Evolutionary conservation across 768 basidiomycete species (phyloP).

Genomic region (Glaciozyma martinii): DNA sequence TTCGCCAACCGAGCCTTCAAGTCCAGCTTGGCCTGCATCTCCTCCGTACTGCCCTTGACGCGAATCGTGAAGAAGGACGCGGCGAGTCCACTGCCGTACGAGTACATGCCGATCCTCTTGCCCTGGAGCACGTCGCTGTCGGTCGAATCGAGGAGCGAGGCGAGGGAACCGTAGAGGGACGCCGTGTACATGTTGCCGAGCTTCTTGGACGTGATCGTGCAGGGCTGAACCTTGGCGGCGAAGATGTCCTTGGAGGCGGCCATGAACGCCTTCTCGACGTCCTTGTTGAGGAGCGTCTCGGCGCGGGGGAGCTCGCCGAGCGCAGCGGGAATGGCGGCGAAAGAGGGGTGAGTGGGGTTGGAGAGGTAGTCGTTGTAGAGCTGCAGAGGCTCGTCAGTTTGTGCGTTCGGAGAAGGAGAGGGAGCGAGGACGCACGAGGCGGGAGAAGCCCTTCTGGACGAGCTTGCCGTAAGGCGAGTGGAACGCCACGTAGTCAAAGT

Average conservation of each 20-base stretch:
- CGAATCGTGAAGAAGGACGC: slow-evolving; percentile 81
- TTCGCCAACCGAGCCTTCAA: slow-evolving; percentile 63
- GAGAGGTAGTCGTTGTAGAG: slow-evolving; percentile 84
- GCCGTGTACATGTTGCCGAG: slow-evolving; percentile 99
- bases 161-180: slow-evolving; percentile 86
- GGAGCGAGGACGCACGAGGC: slow-evolving; percentile 47
- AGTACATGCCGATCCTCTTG: slow-evolving; percentile 87
- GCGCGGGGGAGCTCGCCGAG: slow-evolving; percentile 54
- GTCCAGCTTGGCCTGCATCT: slow-evolving; percentile 73
- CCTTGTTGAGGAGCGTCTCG: slow-evolving; percentile 83
- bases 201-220: slow-evolving; percentile 76
- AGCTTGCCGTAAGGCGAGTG: slow-evolving; percentile 99
- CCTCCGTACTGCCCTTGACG: slow-evolving; percentile 76
- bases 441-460: slow-evolving; percentile 92
- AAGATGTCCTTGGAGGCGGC: slow-evolving; percentile 65
- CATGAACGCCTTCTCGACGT: slow-evolving; percentile 88
- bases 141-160: slow-evolving; percentile 68
- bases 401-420: neutral
- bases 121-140: slow-evolving; percentile 60
- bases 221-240: slow-evolving; percentile 63
- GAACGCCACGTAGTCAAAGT: slow-evolving; percentile 88
- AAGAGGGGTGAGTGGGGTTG: slow-evolving; percentile 55
- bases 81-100: slow-evolving; percentile 95
- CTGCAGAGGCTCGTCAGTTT: slow-evolving; percentile 6
- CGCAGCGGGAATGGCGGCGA: slow-evolving; percentile 58